phyloP scores from a whole-genome alignment of 768 basidiomycete genomes.

The Kondoa subrosea region DNA sequence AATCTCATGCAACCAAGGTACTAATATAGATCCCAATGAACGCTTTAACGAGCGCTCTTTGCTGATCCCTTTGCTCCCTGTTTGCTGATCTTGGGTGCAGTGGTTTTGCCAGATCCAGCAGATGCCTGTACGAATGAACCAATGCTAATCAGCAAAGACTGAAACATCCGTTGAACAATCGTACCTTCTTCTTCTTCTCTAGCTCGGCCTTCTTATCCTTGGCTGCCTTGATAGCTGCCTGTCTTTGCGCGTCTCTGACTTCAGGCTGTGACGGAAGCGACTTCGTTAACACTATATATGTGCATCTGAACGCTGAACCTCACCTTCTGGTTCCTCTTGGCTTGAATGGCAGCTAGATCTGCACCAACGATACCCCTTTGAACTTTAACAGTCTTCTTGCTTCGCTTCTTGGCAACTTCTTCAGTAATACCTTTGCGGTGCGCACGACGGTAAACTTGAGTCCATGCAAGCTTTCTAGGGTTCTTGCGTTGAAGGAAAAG shows the following conservation, averaged over 20 bases:
- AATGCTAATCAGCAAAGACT: neutral
- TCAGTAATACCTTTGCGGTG: constrained; percentile 99
- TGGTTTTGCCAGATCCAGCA: constrained; percentile 7
- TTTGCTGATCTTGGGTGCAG: constrained; percentile 18
- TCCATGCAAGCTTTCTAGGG: constrained; percentile 61
- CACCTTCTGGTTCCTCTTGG: constrained; percentile 74
- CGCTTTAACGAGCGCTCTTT: constrained; percentile 6
- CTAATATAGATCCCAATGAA: neutral
- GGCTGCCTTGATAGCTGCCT: constrained; percentile 24
- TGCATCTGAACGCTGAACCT: neutral
- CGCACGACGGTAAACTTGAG: constrained; percentile 67
- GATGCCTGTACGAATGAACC: neutral
- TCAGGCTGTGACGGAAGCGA: constrained; percentile 35
- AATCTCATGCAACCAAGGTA: neutral
- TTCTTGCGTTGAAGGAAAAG: constrained; percentile 99
- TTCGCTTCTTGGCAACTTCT: constrained; percentile 97
- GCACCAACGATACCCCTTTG: constrained; percentile 97
- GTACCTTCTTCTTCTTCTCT: constrained; percentile 22
- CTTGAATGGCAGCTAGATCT: constrained; percentile 75
- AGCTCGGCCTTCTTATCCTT: constrained; percentile 29
- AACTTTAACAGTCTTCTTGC: constrained; percentile 77
- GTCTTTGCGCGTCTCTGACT: constrained; percentile 54
- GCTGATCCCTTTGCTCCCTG: constrained; percentile 18
- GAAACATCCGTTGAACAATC: constrained; percentile 9
- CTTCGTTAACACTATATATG: neutral